Evolutionary conservation across 768 basidiomycete species (phyloP).

Genomic region (Coprinellus micaceus): DNA sequence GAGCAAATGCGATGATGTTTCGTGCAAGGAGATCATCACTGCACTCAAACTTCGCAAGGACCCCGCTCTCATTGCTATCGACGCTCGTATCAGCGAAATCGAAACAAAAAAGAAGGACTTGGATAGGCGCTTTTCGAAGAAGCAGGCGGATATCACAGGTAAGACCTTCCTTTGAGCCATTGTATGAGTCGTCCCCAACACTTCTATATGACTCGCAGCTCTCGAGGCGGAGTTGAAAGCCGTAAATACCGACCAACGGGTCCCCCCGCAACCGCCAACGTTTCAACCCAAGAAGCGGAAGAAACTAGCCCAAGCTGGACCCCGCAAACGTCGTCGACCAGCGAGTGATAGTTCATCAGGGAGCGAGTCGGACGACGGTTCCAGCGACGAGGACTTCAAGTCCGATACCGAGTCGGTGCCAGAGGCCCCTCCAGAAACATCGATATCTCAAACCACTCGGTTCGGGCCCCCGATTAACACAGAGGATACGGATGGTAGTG

Average conservation of each 20-base stretch:
- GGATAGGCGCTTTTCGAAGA: slow-evolving; percentile 37
- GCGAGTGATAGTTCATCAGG: neutral
- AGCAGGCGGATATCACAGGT: too few relatives aligned
- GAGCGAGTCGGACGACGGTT: neutral
- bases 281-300: neutral
- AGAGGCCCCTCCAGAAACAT: neutral
- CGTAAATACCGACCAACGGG: neutral
- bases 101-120: slow-evolving; percentile 36
- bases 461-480: too few relatives aligned
- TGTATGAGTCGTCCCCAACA: neutral
- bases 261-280: neutral
- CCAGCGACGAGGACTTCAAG: neutral
- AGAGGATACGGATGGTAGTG: too few relatives aligned
- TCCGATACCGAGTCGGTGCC: neutral
- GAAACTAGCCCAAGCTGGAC: neutral
- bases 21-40: slow-evolving; percentile 51
- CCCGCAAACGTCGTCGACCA: neutral
- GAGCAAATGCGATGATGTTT: slow-evolving; percentile 56
- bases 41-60: slow-evolving; percentile 49
- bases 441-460: too few relatives aligned
- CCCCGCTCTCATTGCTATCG: slow-evolving; percentile 45
- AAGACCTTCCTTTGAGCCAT: neutral
- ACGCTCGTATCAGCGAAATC: slow-evolving; percentile 42
- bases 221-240: neutral
- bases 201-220: neutral